phyloP scores from a whole-genome alignment of 805 yeast species.

The Ogataea saltuana region DNA sequence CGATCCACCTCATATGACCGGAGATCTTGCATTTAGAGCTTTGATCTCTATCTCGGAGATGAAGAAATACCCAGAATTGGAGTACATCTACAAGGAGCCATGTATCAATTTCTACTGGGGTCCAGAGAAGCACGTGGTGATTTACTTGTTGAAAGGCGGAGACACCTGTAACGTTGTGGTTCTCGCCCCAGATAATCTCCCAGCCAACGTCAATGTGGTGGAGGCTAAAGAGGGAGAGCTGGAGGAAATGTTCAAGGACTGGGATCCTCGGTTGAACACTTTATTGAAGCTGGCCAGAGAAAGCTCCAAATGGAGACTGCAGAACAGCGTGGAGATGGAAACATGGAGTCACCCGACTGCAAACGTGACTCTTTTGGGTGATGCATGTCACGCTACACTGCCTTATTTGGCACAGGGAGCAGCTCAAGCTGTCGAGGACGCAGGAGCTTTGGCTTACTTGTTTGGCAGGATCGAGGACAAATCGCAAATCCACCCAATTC shows the following conservation, averaged over 20 bases:
- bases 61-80: conserved; percentile 18
- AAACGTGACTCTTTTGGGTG: conserved; percentile 19
- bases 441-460: conserved; percentile 18
- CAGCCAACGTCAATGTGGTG: conserved; percentile 13
- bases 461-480: conserved; percentile 16
- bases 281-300: conserved; percentile 12
- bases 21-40: conserved; percentile 21
- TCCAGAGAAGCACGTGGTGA: conserved; percentile 20
- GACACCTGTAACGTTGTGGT: conserved; percentile 22
- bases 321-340: conserved; percentile 15
- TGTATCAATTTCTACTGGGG: conserved; percentile 22
- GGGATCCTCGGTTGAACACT: conserved; percentile 18
- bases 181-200: conserved; percentile 20
- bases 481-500: conserved; percentile 10
- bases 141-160: conserved; percentile 20
- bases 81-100: conserved; percentile 17
- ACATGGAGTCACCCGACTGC: conserved; percentile 16
- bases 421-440: conserved; percentile 24
- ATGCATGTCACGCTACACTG: conserved; percentile 22
- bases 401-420: conserved; percentile 24
- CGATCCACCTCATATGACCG: conserved; percentile 12
- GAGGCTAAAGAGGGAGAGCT: conserved; percentile 15
- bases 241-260: conserved; percentile 13
- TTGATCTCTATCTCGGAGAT: conserved; percentile 18
- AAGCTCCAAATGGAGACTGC: conserved; percentile 19